Percentiles rank a stretch among this genome's conserved stretches.
phyloP scores from a whole-genome alignment of 805 yeast species.

The Zygosaccharomyces siamensis region DNA sequence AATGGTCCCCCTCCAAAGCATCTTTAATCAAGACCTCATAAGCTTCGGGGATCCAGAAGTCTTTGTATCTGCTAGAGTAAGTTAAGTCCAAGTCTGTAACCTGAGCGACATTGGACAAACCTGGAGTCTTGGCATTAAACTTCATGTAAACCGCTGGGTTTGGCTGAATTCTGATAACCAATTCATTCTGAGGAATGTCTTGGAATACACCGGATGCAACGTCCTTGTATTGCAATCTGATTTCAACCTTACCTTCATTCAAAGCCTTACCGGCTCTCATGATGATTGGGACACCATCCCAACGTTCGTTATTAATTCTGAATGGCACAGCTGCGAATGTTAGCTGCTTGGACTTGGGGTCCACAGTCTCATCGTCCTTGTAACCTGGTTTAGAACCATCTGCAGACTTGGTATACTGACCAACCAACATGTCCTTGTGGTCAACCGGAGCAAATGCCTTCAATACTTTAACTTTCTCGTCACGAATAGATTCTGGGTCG shows the following conservation, averaged over 20 bases:
- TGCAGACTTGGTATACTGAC: constrained; percentile 79
- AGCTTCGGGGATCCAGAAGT: constrained; percentile 96
- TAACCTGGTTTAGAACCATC: constrained; percentile 91
- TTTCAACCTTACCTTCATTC: constrained; percentile 90
- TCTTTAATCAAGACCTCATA: constrained; percentile 94
- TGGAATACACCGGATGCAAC: constrained; percentile 79
- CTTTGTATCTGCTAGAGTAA: constrained; percentile 72
- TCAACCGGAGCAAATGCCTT: constrained; percentile 73
- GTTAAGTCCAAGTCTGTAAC: constrained; percentile 88
- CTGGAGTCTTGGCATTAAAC: constrained; percentile 91
- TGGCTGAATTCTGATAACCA: constrained; percentile 93
- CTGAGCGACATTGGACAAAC: constrained; percentile 74
- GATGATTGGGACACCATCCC: constrained; percentile 97
- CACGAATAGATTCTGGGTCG: constrained; percentile 89
- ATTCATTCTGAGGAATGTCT: constrained; percentile 82
- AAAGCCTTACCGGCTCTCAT: constrained; percentile 98
- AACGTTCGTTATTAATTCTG: constrained; percentile 83
- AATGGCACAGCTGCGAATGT: constrained; percentile 86
- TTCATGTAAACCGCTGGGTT: constrained; percentile 90
- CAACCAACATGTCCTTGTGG: constrained; percentile 63
- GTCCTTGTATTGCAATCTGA: constrained; percentile 85
- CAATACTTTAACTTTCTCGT: constrained; percentile 90
- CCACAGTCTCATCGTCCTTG: constrained; percentile 86
- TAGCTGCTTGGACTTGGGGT: constrained; percentile 74
- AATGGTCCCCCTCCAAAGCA: constrained; percentile 85